phyloP scores from a whole-genome alignment of 2,329 filamentous ascomycete species.

The Penicillium hesseltinei region DNA sequence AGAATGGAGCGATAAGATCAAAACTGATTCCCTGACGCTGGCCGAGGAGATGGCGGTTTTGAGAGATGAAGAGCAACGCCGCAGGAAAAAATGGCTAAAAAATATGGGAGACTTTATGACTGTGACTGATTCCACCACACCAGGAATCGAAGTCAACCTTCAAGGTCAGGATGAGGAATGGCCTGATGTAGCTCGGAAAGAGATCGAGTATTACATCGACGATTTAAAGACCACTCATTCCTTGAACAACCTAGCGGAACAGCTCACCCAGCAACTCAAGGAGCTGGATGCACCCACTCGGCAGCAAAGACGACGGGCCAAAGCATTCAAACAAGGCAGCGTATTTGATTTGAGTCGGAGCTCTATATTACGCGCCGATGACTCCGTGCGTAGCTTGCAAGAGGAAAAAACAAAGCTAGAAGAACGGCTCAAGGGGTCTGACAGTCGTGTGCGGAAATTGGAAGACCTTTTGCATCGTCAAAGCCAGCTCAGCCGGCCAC shows the following conservation, averaged over 20 bases:
- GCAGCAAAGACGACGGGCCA: conserved; percentile 80
- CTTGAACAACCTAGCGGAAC: conserved; percentile 65
- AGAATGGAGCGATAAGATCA: conserved; percentile 91
- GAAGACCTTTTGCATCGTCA: conserved; percentile 92
- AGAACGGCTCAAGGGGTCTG: conserved; percentile 73
- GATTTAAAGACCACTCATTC: conserved; percentile 63
- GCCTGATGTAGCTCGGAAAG: conserved; percentile 72
- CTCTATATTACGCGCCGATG: conserved; percentile 83
- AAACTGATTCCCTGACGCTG: conserved; percentile 77
- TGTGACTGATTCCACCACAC: conserved; percentile 64
- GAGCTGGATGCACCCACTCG: conserved; percentile 80
- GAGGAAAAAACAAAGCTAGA: conserved; percentile 77
- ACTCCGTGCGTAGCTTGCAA: conserved; percentile 71
- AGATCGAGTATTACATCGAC: conserved; percentile 72
- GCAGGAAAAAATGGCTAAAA: conserved; percentile 87
- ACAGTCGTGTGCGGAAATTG: conserved; percentile 84
- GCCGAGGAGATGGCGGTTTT: conserved; percentile 91
- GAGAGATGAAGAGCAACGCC: conserved; percentile 86
- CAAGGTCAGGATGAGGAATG: conserved; percentile 76
- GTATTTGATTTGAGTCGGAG: conserved; percentile 90
- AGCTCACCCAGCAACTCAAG: conserved; percentile 72
- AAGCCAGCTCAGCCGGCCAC: conserved; percentile 55
- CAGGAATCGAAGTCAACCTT: conserved; percentile 81
- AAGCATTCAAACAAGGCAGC: conserved; percentile 95
- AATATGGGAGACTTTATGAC: conserved; percentile 72